These are phyloP conservation scores for Parastagonospora nodorum DNA, from an alignment of 2,329 filamentous ascomycete genomes.

Conservation along the genomic window DNA sequence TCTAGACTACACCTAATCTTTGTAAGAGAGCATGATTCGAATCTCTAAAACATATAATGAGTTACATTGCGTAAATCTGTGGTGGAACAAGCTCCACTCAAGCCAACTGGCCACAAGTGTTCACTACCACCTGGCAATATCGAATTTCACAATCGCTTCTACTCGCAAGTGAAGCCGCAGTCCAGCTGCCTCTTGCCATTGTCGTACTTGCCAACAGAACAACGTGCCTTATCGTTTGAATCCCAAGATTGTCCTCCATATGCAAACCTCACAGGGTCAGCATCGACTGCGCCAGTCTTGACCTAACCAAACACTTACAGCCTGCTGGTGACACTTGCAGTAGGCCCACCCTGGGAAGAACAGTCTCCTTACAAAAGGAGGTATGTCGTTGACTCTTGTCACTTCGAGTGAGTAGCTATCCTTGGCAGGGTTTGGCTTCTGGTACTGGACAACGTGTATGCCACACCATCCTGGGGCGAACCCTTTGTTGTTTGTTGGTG, in stretches of 20 bases:
- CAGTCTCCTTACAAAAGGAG: too few species aligned
- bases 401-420: slow-evolving; percentile 10
- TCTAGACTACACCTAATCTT: too few species aligned
- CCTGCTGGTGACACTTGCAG: slow-evolving; percentile 4
- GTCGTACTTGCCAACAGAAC: slow-evolving; percentile 9
- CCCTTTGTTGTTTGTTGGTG: slow-evolving; percentile 4
- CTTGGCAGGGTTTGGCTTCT: slow-evolving; percentile 13
- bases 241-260: slow-evolving; percentile 6
- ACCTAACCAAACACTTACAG: too few species aligned
- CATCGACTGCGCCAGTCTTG: slow-evolving; percentile 7
- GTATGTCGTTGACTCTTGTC: slow-evolving; percentile 3
- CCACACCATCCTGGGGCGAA: slow-evolving; percentile 9
- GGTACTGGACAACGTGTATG: slow-evolving; percentile 9
- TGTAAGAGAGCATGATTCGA: too few species aligned
- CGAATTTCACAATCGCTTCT: too few species aligned
- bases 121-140: too few species aligned
- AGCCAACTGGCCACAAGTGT: too few species aligned
- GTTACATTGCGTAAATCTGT: too few species aligned
- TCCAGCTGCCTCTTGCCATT: slow-evolving; percentile 9
- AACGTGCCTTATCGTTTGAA: slow-evolving; percentile 3
- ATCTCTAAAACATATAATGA: too few species aligned
- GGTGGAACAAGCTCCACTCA: too few species aligned
- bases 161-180: slow-evolving; percentile 5
- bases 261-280: slow-evolving; percentile 4
- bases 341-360: not conserved